Evolutionary conservation across 164 flowering plant species (phyloP).

Genomic region (Stephania japonica): DNA sequence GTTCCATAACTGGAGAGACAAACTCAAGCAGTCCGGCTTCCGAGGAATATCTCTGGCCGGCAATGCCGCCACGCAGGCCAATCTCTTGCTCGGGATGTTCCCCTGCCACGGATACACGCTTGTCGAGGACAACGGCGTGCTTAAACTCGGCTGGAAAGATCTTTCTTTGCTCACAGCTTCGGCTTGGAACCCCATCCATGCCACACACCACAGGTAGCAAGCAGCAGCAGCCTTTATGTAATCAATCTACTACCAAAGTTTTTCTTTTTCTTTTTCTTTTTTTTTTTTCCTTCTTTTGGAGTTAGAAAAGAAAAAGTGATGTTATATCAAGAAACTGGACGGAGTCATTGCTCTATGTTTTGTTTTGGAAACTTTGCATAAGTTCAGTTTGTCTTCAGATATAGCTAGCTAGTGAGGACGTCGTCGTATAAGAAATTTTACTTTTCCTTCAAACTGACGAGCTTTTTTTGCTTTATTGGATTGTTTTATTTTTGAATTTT

Average conservation of each 20-base stretch:
- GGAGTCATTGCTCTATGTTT: background rate
- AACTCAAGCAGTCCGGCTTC: conserved; percentile 76
- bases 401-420: too few species aligned
- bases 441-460: too few species aligned
- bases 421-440: too few species aligned
- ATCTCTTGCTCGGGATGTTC: conserved; percentile 85
- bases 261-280: too few species aligned
- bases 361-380: background rate
- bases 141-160: conserved; percentile 98
- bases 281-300: too few species aligned
- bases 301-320: too few species aligned
- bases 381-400: background rate
- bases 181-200: conserved; percentile 77
- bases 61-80: conserved; percentile 91
- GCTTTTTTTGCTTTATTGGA: too few species aligned
- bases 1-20: conserved; percentile 88
- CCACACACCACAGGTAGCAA: background rate
- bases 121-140: conserved; percentile 87
- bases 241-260: background rate
- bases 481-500: too few species aligned
- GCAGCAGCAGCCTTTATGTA: background rate
- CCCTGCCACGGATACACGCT: conserved; percentile 89
- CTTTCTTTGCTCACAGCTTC: conserved; percentile 94
- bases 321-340: background rate
- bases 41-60: conserved; percentile 77